phyloP scores from a whole-genome alignment of 352 stramenopile species.

The Blastocystis sp. region DNA sequence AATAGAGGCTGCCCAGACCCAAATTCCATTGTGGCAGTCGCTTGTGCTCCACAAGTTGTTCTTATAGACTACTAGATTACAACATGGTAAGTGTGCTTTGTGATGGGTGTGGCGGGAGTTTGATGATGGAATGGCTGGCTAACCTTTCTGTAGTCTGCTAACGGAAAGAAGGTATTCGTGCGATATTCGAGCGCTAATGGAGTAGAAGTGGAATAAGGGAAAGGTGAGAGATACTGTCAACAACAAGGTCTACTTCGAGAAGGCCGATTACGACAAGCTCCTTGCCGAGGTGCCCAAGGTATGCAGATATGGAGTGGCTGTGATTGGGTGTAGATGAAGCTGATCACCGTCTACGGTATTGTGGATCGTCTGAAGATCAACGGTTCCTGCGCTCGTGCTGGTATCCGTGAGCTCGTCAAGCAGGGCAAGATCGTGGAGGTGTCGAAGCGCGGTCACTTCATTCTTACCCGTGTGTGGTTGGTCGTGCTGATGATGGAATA shows the following conservation, averaged over 20 bases:
- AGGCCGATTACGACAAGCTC: slow-evolving; percentile 68
- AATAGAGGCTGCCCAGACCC: neutral
- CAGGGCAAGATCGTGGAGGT: slow-evolving; percentile 69
- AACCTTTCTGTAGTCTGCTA: slow-evolving; percentile 64
- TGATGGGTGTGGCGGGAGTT: neutral
- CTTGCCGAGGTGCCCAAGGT: slow-evolving; percentile 69
- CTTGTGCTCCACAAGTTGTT: slow-evolving; percentile 57
- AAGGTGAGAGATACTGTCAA: slow-evolving; percentile 69
- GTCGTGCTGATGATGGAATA: neutral
- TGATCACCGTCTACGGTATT: slow-evolving; percentile 69
- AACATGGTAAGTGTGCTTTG: slow-evolving; percentile 54
- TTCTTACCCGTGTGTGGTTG: slow-evolving; percentile 29
- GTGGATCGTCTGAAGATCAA: slow-evolving; percentile 70
- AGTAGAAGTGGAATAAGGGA: slow-evolving; percentile 70
- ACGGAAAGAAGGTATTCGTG: slow-evolving; percentile 62
- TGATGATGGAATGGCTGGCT: slow-evolving; percentile 1
- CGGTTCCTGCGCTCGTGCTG: slow-evolving; percentile 64
- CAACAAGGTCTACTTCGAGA: slow-evolving; percentile 69
- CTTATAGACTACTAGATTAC: slow-evolving; percentile 65
- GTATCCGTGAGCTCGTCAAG: slow-evolving; percentile 69
- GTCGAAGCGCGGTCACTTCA: slow-evolving; percentile 65
- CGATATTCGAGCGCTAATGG: neutral
- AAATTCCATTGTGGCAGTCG: slow-evolving; percentile 21
- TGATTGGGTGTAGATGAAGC: slow-evolving; percentile 64
- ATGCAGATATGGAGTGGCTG: neutral